Evolutionary conservation across 2,329 filamentous ascomycete genomes (phyloP).

Genomic region (Fusarium napiforme): DNA sequence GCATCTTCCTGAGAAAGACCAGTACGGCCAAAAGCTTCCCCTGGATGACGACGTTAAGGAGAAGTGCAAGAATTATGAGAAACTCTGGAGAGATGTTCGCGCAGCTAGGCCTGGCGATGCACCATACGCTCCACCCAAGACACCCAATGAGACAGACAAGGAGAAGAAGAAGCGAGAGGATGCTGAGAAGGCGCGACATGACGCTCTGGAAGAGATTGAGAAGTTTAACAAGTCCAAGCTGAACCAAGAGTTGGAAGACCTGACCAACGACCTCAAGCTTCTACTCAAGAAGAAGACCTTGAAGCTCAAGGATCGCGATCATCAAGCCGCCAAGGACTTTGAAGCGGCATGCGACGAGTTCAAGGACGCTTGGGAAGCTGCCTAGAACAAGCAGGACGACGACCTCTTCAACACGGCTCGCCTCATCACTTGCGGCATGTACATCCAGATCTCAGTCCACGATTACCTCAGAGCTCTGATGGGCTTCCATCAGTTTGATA

Average conservation of each 20-base stretch:
- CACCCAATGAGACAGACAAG: background rate
- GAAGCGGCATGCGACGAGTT: background rate
- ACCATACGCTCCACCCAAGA: background rate
- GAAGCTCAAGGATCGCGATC: background rate
- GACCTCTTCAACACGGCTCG: constrained; percentile 12
- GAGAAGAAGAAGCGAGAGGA: background rate
- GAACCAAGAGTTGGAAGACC: background rate
- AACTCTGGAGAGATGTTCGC: background rate
- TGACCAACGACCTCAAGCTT: background rate
- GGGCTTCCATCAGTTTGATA: constrained; percentile 64
- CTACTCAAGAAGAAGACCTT: background rate
- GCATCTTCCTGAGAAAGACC: background rate
- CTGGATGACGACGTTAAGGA: background rate
- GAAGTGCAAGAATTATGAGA: background rate
- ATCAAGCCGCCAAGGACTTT: background rate
- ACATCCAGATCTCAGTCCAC: constrained; percentile 60
- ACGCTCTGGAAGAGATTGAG: background rate
- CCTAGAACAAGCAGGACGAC: constrained; percentile 4
- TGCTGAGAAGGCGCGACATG: fast-evolving
- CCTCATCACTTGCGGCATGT: constrained; percentile 64
- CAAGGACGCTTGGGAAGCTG: background rate
- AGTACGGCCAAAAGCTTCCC: background rate
- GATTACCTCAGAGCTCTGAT: constrained; percentile 55
- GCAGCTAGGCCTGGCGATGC: background rate
- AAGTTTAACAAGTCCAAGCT: background rate